Percentiles rank a stretch among this genome's conserved stretches.
Evolutionary conservation across 176 grass and related monocot genomes (phyloP).

Genomic region (Cenchrus fungigraminus): DNA sequence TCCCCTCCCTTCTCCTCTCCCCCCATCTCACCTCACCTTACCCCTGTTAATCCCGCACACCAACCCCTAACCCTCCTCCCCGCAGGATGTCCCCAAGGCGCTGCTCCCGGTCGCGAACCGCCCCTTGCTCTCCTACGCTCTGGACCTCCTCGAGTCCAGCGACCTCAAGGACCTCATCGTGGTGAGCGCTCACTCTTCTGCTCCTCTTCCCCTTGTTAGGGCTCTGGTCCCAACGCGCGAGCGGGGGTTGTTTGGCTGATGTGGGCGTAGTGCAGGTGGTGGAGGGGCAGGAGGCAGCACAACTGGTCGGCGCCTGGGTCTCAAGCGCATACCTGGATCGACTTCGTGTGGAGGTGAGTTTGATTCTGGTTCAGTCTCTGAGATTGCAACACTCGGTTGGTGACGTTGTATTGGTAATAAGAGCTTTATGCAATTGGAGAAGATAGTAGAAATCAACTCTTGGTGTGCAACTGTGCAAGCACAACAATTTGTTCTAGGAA

Average conservation of each 20-base stretch:
- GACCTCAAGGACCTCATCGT: constrained; percentile 92
- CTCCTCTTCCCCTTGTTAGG: background rate
- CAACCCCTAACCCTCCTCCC: constrained; percentile 12
- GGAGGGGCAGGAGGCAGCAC: constrained; percentile 77
- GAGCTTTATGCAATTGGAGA: background rate
- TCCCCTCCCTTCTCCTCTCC: background rate
- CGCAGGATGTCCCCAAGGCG: constrained; percentile 90
- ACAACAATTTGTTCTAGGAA: background rate
- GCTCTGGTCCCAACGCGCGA: background rate
- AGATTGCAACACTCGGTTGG: background rate
- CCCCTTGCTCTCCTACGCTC: constrained; percentile 82
- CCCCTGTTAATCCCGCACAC: background rate
- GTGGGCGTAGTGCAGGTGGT: constrained; percentile 67
- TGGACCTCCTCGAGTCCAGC: constrained; percentile 87
- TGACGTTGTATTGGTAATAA: background rate
- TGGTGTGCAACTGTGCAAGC: background rate
- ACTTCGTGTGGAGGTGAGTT: constrained; percentile 75
- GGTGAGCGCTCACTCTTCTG: constrained; percentile 49
- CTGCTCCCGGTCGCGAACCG: constrained; percentile 94
- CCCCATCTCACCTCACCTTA: background rate
- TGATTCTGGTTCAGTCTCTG: constrained; percentile 3
- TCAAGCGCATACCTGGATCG: constrained; percentile 77
- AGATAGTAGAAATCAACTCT: background rate
- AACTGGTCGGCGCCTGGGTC: constrained; percentile 71
- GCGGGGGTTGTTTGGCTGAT: constrained; percentile 21